Evolutionary conservation across 768 basidiomycete species (phyloP).

Genomic region (Gloeostereum incarnatum): DNA sequence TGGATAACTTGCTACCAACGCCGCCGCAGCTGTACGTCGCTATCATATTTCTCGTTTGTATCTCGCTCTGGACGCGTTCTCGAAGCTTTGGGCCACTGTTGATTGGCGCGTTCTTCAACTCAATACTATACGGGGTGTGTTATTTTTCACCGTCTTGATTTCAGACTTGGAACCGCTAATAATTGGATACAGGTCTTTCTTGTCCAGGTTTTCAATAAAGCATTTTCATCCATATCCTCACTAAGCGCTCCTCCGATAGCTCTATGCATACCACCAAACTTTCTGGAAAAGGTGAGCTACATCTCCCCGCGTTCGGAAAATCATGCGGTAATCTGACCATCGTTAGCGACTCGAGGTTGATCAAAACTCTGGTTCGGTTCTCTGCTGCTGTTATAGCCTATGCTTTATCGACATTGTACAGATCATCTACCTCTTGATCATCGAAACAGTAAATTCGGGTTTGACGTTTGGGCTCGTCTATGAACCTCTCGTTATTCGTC

Average conservation of each 20-base stretch:
- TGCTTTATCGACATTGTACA: too few relatives aligned
- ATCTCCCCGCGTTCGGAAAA: background rate
- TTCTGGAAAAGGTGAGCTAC: background rate
- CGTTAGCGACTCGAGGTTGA: too few relatives aligned
- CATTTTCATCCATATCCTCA: background rate
- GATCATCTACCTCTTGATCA: conserved; percentile 10
- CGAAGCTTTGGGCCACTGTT: conserved; percentile 9
- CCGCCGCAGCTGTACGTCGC: too few relatives aligned
- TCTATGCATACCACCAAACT: conserved; percentile 1
- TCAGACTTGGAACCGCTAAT: background rate
- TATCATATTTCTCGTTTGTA: too few relatives aligned
- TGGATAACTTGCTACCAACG: too few relatives aligned
- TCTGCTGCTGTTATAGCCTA: too few relatives aligned
- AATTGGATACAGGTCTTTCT: background rate
- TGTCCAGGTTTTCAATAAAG: conserved; percentile 1
- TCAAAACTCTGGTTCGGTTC: too few relatives aligned
- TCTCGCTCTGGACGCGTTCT: too few relatives aligned
- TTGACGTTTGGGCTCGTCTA: conserved; percentile 12
- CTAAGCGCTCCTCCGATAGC: background rate
- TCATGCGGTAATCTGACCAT: background rate
- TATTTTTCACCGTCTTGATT: background rate
- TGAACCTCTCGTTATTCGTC: conserved; percentile 12
- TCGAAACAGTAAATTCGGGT: conserved; percentile 11
- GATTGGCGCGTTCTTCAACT: conserved; percentile 8
- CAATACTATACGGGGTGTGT: conserved; percentile 8